Percentiles rank a stretch among this genome's conserved stretches.
Conservation (phyloP, 805 yeast species). For the Torulaspora microellipsoides region DNA sequence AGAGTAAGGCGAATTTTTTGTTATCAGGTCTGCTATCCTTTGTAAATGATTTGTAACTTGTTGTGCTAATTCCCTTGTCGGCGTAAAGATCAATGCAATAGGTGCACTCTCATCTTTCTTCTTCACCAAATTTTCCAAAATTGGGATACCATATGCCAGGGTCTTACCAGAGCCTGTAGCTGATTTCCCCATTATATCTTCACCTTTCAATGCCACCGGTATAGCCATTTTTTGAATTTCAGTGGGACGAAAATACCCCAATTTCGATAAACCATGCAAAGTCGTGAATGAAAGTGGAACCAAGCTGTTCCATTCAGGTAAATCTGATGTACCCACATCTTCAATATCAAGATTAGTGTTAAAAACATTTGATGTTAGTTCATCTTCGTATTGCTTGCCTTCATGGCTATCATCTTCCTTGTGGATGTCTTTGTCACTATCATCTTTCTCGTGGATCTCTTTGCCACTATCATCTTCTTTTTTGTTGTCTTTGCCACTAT, state of each 20-base stretch:
- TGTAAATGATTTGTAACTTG: slow-evolving; percentile 84
- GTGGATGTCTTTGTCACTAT: slow-evolving; percentile 19
- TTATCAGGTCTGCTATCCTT: slow-evolving; percentile 34
- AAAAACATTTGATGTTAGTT: slow-evolving; percentile 29
- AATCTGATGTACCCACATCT: slow-evolving; percentile 38
- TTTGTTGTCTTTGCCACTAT: too few relatives aligned
- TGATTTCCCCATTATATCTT: slow-evolving; percentile 91
- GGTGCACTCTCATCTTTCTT: slow-evolving; percentile 39
- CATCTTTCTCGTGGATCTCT: too few relatives aligned
- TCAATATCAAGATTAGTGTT: slow-evolving; percentile 21
- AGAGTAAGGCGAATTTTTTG: slow-evolving; percentile 51
- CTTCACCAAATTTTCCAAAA: slow-evolving; percentile 56
- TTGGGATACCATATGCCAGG: slow-evolving; percentile 90
- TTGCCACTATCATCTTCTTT: too few relatives aligned
- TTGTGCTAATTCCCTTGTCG: slow-evolving; percentile 94
- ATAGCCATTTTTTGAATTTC: slow-evolving; percentile 75
- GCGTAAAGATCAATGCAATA: slow-evolving; percentile 79
- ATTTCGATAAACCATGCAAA: slow-evolving; percentile 54
- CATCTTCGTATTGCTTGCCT: slow-evolving; percentile 26
- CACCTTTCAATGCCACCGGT: slow-evolving; percentile 67
- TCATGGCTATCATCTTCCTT: slow-evolving; percentile 20
- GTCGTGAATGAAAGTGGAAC: slow-evolving; percentile 48
- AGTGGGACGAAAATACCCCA: slow-evolving; percentile 69
- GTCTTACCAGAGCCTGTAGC: slow-evolving; percentile 98
- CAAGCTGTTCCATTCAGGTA: slow-evolving; percentile 56